Base-by-base conservation (phyloP, 257 asterid species). In the Vinca minor region DNA sequence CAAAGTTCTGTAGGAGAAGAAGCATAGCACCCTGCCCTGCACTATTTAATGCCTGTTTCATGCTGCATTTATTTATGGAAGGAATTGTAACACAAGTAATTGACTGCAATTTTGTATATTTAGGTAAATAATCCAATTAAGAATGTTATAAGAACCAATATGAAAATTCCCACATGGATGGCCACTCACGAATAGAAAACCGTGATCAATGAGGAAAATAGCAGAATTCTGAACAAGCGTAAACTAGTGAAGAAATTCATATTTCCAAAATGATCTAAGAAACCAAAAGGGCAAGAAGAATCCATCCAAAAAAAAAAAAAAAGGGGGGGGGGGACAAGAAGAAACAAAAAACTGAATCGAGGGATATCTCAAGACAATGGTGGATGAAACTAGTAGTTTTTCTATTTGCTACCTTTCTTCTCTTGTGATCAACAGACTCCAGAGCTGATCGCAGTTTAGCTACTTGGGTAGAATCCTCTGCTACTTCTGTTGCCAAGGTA, bases 341-440 rank as follows among this genome's bases (percentile, higher is more conserved):
- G 13, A 31, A 42, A 20, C 2, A 25, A 8, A 48, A 23, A 26
- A 32, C 26, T 8, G 15, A 54, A 66, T 12, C 18, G 18, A 29
- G 44, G 4, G 14, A 53, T 35, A 20, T 13, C 8, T 11, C 9
- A 9, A 20, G n/a, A 52, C 32, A 63, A 41, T 25, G 14, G 14
- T 14, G 7, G 15, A 32, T 12, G 13, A 47, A 2, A 35, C 8
- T n/a, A 29, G 35, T 42, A 13, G 44, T 46, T 25, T 25, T 38
- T 10, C 66, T 53, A 70, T 48, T 68, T 49, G 77, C 7, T 65
- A 93, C 97, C 99, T 89, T 93, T 69, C 88, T 80, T 84, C 99
- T 83, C 94, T 93, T 93, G 87, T 86, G 96, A 82, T 93, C 92
- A 70, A 93, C 99, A 29, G 97, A 87, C 74, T 93, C 99, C 56